phyloP scores from a whole-genome alignment of 108 stramenopile species.

The Nitzschia sp. region DNA sequence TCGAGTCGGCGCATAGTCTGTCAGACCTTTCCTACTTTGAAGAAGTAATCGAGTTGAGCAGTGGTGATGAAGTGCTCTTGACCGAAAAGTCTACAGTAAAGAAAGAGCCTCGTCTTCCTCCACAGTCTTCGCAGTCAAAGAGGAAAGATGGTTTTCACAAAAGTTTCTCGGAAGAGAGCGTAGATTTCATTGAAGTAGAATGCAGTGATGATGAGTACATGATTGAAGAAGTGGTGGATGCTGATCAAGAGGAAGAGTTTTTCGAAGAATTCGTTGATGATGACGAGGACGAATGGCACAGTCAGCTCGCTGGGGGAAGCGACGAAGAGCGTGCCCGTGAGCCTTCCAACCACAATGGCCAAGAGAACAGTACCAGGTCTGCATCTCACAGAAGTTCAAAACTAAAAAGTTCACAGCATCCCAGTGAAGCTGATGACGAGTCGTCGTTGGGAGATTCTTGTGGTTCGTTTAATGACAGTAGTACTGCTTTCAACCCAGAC shows the following conservation, averaged over 20 bases:
- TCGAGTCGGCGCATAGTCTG: not conserved
- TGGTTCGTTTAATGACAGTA: constrained; percentile 6
- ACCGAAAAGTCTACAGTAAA: not conserved
- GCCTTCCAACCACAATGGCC: not conserved
- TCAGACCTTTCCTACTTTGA: constrained; percentile 15
- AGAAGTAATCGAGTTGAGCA: constrained; percentile 14
- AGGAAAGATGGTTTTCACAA: no score
- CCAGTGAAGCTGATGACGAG: no score
- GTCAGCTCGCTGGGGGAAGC: not conserved
- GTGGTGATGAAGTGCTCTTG: not conserved
- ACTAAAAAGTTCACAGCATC: no score
- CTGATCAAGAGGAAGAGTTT: constrained; percentile 8
- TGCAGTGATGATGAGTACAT: not conserved
- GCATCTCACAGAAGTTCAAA: no score
- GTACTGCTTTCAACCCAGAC: constrained; percentile 10
- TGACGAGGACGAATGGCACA: not conserved
- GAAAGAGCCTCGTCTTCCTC: no score
- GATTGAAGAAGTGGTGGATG: not conserved
- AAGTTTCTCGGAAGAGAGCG: not conserved
- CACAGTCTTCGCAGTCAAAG: no score
- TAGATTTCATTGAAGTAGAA: constrained; percentile 1
- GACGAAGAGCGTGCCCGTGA: not conserved
- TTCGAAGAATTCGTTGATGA: constrained; percentile 1
- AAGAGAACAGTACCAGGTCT: not conserved
- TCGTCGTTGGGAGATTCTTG: not conserved